Conservation (phyloP, 257 asterid genomes). For the Ligustrum vulgare region DNA sequence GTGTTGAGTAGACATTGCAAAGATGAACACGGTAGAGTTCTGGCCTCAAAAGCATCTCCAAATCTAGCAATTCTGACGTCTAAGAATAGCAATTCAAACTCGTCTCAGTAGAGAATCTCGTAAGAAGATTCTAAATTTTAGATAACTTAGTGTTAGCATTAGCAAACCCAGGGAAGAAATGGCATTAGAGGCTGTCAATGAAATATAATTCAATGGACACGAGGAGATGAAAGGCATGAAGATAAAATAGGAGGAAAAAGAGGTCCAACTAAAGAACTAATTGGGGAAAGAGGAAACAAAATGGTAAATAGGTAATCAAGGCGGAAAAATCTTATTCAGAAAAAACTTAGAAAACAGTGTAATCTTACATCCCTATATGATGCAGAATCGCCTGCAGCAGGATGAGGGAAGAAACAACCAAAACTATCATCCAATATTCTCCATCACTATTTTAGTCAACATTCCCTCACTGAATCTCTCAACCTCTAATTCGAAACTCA, state of each 20-base stretch:
- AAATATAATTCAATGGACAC: neutral
- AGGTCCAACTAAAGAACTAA: neutral
- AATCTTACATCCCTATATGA: neutral
- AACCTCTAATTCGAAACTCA: neutral
- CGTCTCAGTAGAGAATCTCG: conserved; percentile 2
- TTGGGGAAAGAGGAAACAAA: neutral
- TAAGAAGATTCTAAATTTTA: neutral
- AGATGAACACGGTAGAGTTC: conserved; percentile 63
- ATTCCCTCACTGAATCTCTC: neutral
- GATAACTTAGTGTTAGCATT: neutral
- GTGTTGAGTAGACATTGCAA: conserved; percentile 47
- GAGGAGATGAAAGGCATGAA: neutral
- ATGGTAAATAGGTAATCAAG: neutral
- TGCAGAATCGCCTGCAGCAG: neutral
- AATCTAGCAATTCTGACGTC: conserved; percentile 63
- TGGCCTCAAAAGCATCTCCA: conserved; percentile 63
- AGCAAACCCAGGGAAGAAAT: neutral
- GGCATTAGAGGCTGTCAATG: neutral
- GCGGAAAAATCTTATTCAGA: neutral
- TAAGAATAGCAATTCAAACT: conserved; percentile 21
- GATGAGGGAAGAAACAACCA: neutral
- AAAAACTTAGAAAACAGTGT: neutral
- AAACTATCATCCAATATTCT: neutral
- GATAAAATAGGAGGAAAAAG: neutral
- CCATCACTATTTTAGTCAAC: neutral